Percentiles rank a stretch among this genome's conserved stretches.
Conservation (phyloP, 176 grass and related monocot genomes). For the Avena atlantica region DNA sequence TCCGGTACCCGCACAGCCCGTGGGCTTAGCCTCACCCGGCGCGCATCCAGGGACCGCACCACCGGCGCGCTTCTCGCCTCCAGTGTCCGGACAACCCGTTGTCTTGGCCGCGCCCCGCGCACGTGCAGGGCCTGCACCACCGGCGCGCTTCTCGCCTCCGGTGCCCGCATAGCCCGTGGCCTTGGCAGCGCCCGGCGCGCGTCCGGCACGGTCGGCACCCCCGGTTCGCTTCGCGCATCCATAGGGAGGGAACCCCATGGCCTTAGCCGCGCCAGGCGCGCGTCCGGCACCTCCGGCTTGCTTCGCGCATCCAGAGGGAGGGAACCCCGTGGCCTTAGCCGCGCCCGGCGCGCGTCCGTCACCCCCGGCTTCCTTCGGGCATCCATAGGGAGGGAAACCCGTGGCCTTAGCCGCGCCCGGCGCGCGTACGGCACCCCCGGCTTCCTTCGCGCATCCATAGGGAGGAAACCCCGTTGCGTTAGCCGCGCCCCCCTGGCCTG, state of each 20-base stretch:
- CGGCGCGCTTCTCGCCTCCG: background rate
- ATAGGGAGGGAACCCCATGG: background rate
- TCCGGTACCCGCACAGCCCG: background rate
- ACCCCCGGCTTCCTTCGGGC: no score
- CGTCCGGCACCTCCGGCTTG: background rate
- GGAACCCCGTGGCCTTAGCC: background rate
- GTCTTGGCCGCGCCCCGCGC: background rate
- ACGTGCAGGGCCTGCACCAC: background rate
- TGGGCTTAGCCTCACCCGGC: background rate
- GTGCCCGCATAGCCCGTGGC: background rate
- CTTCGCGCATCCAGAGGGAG: background rate
- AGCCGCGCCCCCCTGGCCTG: background rate
- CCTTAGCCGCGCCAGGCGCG: background rate
- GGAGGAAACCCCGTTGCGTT: background rate
- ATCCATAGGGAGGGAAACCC: no score
- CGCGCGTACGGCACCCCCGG: constrained; percentile 8
- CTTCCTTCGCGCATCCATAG: background rate
- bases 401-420: background rate
- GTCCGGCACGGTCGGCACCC: background rate
- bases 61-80: background rate
- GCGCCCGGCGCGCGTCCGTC: background rate
- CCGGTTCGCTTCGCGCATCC: no score
- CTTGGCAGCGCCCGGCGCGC: background rate
- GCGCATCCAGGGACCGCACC: background rate
- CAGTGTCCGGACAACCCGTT: background rate